phyloP scores from a whole-genome alignment of 768 basidiomycete genomes.

The Pisolithus albus region DNA sequence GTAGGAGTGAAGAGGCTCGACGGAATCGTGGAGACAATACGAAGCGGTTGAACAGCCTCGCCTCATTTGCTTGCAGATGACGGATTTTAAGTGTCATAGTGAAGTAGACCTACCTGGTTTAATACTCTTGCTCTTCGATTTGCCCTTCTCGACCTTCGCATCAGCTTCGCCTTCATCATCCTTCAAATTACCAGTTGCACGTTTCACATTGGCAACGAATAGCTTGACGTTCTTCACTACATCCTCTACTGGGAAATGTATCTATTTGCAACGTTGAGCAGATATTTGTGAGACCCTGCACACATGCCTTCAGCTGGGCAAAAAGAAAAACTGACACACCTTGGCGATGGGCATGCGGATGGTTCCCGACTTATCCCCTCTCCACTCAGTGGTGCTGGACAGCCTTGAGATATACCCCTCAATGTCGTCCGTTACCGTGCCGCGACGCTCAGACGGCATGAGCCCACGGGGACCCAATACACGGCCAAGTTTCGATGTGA shows the following conservation, averaged over 20 bases:
- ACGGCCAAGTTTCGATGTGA: conserved; percentile 75
- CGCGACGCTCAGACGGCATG: conserved; percentile 92
- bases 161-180: conserved; percentile 33
- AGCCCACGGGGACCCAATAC: conserved; percentile 83
- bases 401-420: conserved; percentile 73
- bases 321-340: conserved; percentile 35
- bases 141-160: conserved; percentile 37
- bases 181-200: conserved; percentile 63
- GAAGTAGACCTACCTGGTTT: conserved; percentile 37
- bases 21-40: not conserved
- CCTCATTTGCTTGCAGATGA: too few species aligned
- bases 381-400: conserved; percentile 86
- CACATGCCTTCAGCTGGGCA: too few species aligned
- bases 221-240: conserved; percentile 73
- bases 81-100: too few species aligned
- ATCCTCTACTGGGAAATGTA: conserved; percentile 68
- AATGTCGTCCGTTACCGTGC: conserved; percentile 89
- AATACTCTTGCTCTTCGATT: conserved; percentile 30
- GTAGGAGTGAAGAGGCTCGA: not conserved
- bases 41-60: too few species aligned
- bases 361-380: conserved; percentile 79
- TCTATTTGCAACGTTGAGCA: conserved; percentile 32
- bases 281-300: not conserved
- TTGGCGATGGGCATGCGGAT: conserved; percentile 78
- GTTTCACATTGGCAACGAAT: conserved; percentile 69